These are phyloP conservation scores for Neurospora tetraspora DNA, from an alignment of 495 filamentous ascomycete genomes.

Conservation along the genomic window DNA sequence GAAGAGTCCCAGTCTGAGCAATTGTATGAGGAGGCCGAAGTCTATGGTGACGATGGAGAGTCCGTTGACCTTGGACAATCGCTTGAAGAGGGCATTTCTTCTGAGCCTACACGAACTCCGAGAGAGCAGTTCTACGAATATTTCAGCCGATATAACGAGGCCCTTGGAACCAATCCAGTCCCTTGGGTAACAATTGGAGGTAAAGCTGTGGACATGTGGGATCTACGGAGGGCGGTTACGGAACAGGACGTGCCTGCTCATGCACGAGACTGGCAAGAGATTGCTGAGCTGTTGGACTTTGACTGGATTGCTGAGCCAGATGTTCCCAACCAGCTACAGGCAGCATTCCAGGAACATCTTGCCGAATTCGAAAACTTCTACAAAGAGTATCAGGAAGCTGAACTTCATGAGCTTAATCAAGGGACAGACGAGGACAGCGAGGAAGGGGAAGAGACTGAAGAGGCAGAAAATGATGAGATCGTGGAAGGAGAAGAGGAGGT, in stretches of 20 bases:
- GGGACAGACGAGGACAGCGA: not conserved
- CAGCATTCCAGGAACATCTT: conserved; percentile 23
- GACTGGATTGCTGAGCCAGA: conserved; percentile 24
- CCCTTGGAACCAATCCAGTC: not conserved
- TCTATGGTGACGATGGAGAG: not conserved
- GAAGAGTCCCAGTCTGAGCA: not conserved
- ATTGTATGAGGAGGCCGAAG: not conserved
- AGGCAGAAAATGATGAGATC: conserved; percentile 10
- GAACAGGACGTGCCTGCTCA: conserved; percentile 14
- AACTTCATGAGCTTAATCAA: not conserved
- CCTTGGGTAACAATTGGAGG: conserved; percentile 17
- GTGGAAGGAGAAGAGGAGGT: conserved; percentile 5
- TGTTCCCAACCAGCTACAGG: conserved; percentile 25
- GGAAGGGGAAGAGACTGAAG: conserved; percentile 7
- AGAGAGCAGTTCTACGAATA: conserved; percentile 17
- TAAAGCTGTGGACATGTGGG: conserved; percentile 23
- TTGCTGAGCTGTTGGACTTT: conserved; percentile 29
- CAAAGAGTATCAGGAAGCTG: conserved; percentile 13
- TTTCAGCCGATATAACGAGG: conserved; percentile 15
- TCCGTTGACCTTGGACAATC: not conserved
- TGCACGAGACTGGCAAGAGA: conserved; percentile 26
- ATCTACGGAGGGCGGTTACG: conserved; percentile 24
- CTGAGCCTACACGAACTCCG: not conserved
- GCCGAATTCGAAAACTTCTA: conserved; percentile 19
- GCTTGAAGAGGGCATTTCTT: not conserved